Evolutionary conservation across 345 rosid species (phyloP).

Genomic region (Sapria himalayana): DNA sequence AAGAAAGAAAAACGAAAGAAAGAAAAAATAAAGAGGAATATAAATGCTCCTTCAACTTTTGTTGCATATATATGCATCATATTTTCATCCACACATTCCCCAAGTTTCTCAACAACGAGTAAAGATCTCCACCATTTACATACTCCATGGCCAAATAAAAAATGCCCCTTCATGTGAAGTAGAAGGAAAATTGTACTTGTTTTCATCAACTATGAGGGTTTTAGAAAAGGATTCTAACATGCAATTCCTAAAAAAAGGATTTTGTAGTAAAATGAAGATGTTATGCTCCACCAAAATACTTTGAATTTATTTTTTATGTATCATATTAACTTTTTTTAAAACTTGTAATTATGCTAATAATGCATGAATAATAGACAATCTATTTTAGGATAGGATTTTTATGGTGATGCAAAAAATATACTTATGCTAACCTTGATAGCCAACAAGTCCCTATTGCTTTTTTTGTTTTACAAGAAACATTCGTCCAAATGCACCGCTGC

Average conservation of each 20-base stretch:
- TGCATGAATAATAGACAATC: too few relatives aligned
- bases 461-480: conserved; percentile 77
- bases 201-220: conserved; percentile 14
- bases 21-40: too few relatives aligned
- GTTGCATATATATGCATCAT: conserved; percentile 82
- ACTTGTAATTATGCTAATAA: conserved; percentile 26
- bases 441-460: conserved; percentile 80
- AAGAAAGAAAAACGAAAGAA: too few relatives aligned
- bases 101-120: conserved; percentile 63
- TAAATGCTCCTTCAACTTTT: conserved; percentile 64
- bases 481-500: conserved; percentile 91
- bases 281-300: conserved; percentile 92
- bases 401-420: too few relatives aligned
- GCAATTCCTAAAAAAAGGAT: conserved; percentile 27
- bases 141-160: conserved; percentile 96
- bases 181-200: conserved; percentile 94
- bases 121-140: conserved; percentile 92
- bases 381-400: too few relatives aligned
- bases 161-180: conserved; percentile 93
- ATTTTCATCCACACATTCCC: conserved; percentile 90
- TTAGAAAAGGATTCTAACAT: conserved; percentile 9
- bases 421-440: conserved; percentile 76
- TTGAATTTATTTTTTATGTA: conserved; percentile 90
- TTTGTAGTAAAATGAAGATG: conserved; percentile 77
- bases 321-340: conserved; percentile 85